These are phyloP conservation scores for Nemania diffusa DNA, from an alignment of 2,329 filamentous ascomycete species.

Conservation along the genomic window DNA sequence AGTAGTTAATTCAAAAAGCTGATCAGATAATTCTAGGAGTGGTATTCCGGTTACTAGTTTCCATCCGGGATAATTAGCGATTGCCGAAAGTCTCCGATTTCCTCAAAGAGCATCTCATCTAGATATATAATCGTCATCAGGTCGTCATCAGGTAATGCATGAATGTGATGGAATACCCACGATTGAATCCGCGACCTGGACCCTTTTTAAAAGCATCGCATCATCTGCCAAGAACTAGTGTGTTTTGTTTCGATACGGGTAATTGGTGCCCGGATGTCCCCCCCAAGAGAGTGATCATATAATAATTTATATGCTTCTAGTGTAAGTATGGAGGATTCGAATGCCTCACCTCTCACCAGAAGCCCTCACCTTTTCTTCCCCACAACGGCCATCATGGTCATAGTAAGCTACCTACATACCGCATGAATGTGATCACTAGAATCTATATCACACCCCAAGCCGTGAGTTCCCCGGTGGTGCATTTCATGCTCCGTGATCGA, in stretches of 20 bases:
- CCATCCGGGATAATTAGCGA: background rate
- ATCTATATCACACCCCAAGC: slow-evolving; percentile 19
- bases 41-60: background rate
- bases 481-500: slow-evolving; percentile 24
- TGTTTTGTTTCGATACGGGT: slow-evolving; percentile 24
- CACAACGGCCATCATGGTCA: background rate
- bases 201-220: slow-evolving; percentile 18
- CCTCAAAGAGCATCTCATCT: background rate
- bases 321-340: background rate
- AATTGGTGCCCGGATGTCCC: background rate
- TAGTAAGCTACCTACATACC: background rate
- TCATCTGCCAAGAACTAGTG: slow-evolving; percentile 13
- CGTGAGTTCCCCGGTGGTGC: slow-evolving; percentile 19
- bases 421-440: slow-evolving; percentile 29
- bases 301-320: slow-evolving; percentile 16
- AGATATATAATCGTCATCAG: background rate
- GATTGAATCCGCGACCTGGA: slow-evolving; percentile 15
- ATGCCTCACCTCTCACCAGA: slow-evolving; percentile 9
- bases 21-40: background rate
- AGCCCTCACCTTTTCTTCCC: slow-evolving; percentile 18
- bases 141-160: slow-evolving; percentile 5
- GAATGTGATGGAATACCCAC: slow-evolving; percentile 16
- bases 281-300: slow-evolving; percentile 2
- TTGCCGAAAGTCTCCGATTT: background rate
- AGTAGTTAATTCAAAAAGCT: background rate